phyloP scores from a whole-genome alignment of 2,329 filamentous ascomycete genomes.

The Calonectria pseudoturangicola region DNA sequence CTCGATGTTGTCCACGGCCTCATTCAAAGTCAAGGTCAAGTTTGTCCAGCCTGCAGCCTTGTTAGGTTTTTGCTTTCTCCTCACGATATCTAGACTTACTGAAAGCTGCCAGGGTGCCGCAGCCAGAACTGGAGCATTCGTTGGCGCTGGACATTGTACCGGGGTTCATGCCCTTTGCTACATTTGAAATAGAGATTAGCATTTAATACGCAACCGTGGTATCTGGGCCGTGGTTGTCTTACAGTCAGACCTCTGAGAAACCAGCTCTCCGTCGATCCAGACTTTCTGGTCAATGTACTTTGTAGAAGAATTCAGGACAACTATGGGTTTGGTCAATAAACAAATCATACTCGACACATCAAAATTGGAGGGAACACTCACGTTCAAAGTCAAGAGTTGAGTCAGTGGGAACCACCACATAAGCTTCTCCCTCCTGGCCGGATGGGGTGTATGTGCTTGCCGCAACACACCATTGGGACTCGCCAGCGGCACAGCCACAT shows the following conservation, averaged over 20 bases:
- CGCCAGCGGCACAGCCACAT: background rate
- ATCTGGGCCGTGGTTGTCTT: background rate
- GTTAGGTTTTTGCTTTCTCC: background rate
- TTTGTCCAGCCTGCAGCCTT: background rate
- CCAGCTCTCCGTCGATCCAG: slow-evolving; percentile 9
- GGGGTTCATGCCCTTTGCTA: slow-evolving; percentile 13
- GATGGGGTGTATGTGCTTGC: slow-evolving; percentile 11
- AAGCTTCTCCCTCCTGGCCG: slow-evolving; percentile 1
- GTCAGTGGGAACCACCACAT: slow-evolving; percentile 1
- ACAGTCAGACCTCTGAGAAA: slow-evolving; percentile 10
- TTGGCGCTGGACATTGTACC: slow-evolving; percentile 9
- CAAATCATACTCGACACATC: background rate
- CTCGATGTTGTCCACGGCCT: slow-evolving; percentile 9
- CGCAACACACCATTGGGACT: slow-evolving; percentile 6
- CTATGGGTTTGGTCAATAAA: background rate
- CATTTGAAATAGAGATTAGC: background rate
- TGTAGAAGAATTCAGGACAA: background rate
- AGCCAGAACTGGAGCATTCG: background rate
- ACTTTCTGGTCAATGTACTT: slow-evolving; percentile 10
- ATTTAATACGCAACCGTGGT: background rate
- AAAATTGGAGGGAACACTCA: background rate
- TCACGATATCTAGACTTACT: background rate
- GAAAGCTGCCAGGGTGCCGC: slow-evolving; percentile 1
- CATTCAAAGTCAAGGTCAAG: slow-evolving; percentile 9
- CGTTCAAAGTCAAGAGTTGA: background rate